Conservation (phyloP, 106 monocot genomes). For the Acorus gramineus region DNA sequence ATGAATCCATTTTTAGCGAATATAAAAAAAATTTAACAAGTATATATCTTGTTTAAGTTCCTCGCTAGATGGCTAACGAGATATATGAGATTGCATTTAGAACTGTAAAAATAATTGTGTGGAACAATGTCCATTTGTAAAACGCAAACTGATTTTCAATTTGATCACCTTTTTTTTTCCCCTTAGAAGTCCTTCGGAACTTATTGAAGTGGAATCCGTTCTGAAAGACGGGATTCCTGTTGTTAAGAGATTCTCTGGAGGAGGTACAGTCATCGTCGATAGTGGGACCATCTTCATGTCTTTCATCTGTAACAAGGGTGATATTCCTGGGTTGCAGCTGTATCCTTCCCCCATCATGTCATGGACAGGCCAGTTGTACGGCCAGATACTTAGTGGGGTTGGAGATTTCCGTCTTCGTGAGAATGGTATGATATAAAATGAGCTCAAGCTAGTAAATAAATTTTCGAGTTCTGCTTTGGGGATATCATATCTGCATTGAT, state of each 20-base stretch:
- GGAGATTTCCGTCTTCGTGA: conserved; percentile 68
- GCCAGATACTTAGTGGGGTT: conserved; percentile 28
- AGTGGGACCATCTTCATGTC: conserved; percentile 59
- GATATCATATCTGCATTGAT: no score
- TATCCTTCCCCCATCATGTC: conserved; percentile 84
- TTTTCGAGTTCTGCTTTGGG: no score
- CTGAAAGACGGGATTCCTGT: conserved; percentile 64
- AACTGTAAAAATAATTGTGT: no score
- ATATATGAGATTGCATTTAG: no score
- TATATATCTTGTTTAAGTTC: no score
- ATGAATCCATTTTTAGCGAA: background rate
- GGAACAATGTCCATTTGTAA: background rate
- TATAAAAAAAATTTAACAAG: background rate
- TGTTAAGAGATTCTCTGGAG: conserved; percentile 72
- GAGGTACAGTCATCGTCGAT: conserved; percentile 96
- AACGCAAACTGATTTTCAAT: background rate
- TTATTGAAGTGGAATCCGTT: conserved; percentile 51
- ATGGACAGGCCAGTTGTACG: conserved; percentile 67
- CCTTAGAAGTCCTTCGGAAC: conserved; percentile 60
- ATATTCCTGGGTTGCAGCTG: conserved; percentile 61
- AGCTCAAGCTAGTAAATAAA: no score
- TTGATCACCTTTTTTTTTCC: background rate
- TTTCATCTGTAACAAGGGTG: conserved; percentile 84
- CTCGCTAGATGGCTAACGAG: no score
- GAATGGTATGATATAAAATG: conserved; percentile 41